Conservation (phyloP, 108 stramenopile species). For the Skeletonema potamos region DNA sequence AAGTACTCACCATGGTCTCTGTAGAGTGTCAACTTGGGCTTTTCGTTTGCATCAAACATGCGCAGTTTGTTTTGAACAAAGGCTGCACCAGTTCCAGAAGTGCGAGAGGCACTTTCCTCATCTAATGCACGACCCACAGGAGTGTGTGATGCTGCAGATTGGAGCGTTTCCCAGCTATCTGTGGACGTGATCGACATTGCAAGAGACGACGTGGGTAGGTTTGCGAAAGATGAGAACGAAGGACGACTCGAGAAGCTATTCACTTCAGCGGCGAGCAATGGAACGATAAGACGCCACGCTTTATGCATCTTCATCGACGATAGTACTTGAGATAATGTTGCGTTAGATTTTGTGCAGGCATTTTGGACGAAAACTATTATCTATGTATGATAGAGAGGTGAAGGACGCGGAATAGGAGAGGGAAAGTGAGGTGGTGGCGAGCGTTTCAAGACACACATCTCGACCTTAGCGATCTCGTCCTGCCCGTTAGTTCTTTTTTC, state of each 20-base stretch:
- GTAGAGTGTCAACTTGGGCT: conserved; percentile 66
- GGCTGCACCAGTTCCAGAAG: conserved; percentile 58
- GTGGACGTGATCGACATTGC: conserved; percentile 11
- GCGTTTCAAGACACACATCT: neutral
- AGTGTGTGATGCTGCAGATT: conserved; percentile 39
- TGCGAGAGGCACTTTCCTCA: conserved; percentile 53
- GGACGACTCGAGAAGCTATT: neutral
- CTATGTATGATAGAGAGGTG: too few relatives aligned
- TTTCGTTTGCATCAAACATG: conserved; percentile 48
- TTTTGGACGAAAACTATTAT: too few relatives aligned
- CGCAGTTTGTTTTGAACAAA: conserved; percentile 78
- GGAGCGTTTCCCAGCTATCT: conserved; percentile 33
- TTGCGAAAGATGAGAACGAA: neutral
- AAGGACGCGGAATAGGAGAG: neutral
- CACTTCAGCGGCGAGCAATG: neutral
- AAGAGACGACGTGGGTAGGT: conserved; percentile 22
- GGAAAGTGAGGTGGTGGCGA: neutral
- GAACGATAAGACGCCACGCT: neutral
- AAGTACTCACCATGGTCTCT: too few relatives aligned
- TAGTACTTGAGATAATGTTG: neutral
- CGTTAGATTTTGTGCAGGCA: neutral
- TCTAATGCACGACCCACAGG: conserved; percentile 67
- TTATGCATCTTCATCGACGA: neutral
- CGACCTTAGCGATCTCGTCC: neutral
- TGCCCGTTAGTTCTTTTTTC: too few relatives aligned